Base-by-base conservation (phyloP, 331 rosid species). In the Spiraea crenata region DNA sequence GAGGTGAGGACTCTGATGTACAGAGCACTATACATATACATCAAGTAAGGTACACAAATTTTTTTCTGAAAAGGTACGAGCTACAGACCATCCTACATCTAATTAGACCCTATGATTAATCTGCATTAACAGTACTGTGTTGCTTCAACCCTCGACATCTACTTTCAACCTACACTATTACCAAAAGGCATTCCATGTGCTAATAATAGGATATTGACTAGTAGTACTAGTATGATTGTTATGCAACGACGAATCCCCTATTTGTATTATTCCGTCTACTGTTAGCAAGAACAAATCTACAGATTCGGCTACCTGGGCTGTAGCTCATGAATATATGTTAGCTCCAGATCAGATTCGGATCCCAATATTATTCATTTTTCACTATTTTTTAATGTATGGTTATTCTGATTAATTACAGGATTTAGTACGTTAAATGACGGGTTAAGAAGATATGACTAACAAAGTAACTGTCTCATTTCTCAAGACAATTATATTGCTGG, bases 71-170 rank as follows among this genome's bases (percentile, higher is more conserved):
- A 76, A 60, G 67, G 60, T 61, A 25, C 58, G 38, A 62, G 47
- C 5, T 52, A 47, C 34, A 31, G 40, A 44, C 64, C 58, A 4
- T 50, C 64, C 63, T 54, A 17, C 11, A 70, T 50, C 14, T 50
- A 80, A 47, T 65, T 35, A 16, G 14, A 57, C 47, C 38, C 70
- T 76, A 76, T 77, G 46, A 81, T 59, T 67, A 68, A 44, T 63
- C 44, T 63, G 64, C 63, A 61, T 46, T 19, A 60, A 12, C 46
- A 45, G 31, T 25, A 25, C 31, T 25, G 35, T 80, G 84, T 55
- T 69, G 78, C 80, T 85, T 80, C 92, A 69, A 70, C 65, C 68
- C 81, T 82, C 89, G 64, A 80, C 91, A 80, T 62, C 75, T 64
- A 74, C 76, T 64, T 74, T 78, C 74, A 77, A 50, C 80, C 68